Evolutionary conservation across 2,329 filamentous ascomycete species (phyloP), one percentile per base, ranked within the genome.

Genomic region (Colletotrichum limetticola): DNA sequence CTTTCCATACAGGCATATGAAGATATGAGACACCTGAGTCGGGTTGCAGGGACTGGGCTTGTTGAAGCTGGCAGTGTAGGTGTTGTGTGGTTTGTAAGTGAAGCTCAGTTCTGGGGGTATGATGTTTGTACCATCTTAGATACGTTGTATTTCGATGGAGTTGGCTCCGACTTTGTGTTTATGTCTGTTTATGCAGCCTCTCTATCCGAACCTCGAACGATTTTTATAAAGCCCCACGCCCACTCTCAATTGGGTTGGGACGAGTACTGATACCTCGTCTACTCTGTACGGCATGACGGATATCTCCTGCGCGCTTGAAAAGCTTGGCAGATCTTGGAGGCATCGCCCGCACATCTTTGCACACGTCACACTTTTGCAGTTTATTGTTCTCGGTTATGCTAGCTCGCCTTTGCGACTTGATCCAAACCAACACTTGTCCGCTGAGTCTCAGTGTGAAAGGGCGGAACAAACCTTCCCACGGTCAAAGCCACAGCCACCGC

Each of bases 271-370:
- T 35, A 35, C 32, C 32, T 35, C 11, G 3, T 35, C 42, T 42
- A 3, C 37, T 42, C 37, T 42, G 37, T 19, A 42, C 37, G 14
- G 37, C 37, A 19, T 42, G 8, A 49, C 16, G 42, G 42, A 49
- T 19, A n/a, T 57, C 35, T 61, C n/a, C 24, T 72, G 65, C 70
- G 32, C 42, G 30, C 19, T n/a, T 26, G 42, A n/a, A 70, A 70
- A 70, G 66, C 70, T 70, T 72, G 60, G 70, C 56, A 24, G 70
- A 65, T 65, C 56, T 70, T 70, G 32, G 35, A 70, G 56, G 49
- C 70, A 70, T 70, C 49, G 53, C 24, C 46, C 37, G 53, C 66
- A 49, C 58, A 35, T 62, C 55, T 19, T 55, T 24, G 26, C 16
- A 62, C 22, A 70, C 66, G 49, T 65, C 70, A 61, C 35, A 60